Conservation (phyloP, 495 filamentous ascomycete species). For the Terfezia boudieri region DNA sequence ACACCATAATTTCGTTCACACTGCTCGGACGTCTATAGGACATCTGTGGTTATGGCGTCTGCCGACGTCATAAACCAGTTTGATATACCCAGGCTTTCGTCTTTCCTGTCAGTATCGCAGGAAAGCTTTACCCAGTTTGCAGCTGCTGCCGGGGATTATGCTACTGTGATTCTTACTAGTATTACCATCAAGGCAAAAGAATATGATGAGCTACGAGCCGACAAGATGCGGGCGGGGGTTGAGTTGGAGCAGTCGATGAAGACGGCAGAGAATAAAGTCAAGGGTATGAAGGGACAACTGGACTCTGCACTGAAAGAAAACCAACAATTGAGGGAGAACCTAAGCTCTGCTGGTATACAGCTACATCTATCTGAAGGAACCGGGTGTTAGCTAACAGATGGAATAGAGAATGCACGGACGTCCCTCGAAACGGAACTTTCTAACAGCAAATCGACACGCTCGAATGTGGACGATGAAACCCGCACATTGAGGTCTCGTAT, state of each 20-base stretch:
- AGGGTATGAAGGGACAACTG: constrained; percentile 51
- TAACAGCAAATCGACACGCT: constrained; percentile 49
- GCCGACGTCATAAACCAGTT: constrained; percentile 16
- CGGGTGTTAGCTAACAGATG: no score
- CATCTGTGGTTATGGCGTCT: constrained; percentile 10
- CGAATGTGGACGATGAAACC: constrained; percentile 53
- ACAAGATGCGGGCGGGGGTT: constrained; percentile 71
- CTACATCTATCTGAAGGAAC: no score
- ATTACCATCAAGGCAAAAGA: constrained; percentile 58
- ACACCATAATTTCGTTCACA: no score
- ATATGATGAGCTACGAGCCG: constrained; percentile 50
- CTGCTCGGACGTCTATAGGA: no score
- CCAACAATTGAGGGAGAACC: constrained; percentile 50
- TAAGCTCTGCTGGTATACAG: constrained; percentile 52
- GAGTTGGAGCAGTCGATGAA: constrained; percentile 77
- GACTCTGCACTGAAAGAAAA: constrained; percentile 68
- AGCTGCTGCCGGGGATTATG: constrained; percentile 11
- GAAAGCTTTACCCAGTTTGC: constrained; percentile 8
- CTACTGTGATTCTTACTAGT: constrained; percentile 18
- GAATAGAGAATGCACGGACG: constrained; percentile 37
- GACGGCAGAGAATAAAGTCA: constrained; percentile 53
- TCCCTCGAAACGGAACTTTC: constrained; percentile 63
- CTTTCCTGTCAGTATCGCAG: constrained; percentile 14
- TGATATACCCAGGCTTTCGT: constrained; percentile 15
- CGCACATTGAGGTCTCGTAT: constrained; percentile 57